Base-by-base conservation (phyloP, 2,329 filamentous ascomycete genomes). In the Aspergillus nomiae region DNA sequence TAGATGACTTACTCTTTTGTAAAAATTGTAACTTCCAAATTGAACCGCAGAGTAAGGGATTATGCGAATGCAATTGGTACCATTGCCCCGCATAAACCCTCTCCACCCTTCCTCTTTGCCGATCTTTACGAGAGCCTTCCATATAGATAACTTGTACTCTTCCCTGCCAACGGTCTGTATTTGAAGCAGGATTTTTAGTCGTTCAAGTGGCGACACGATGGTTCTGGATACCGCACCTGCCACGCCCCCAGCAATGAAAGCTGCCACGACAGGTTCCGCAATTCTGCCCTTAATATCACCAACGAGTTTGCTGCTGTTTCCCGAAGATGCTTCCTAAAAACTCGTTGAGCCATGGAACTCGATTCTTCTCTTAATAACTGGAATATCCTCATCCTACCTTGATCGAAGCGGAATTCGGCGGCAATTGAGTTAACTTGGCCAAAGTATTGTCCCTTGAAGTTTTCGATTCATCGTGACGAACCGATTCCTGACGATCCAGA, bases 11-110 rank as follows among this genome's bases (percentile, higher is more conserved):
- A 96, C 94, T 81, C 89, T 87, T 80, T 96, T 97, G 81, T 99
- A 99, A 70, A 98, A 88, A 77, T 96, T 98, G 83, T 98, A 99
- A 75, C 93, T 96, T 70, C 94, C 94, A 78, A 99, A 99, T 75
- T 99, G 95, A 46, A 98, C 95, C 12, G 95, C 95, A 56, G 94
- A 98, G 78, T 99, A 99, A 5, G 95, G 95, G 58, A 99, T 92
- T 69, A 99, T 99, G 65, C 95, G 92, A 72, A 99, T 92, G 84
- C 95, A 99, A 79, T 99, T 99, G 65, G 94, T 97, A 67, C 95
- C 95, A 77, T 99, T 99, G 58, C 95, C 95, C 69, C 93, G 89
- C 94, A 99, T 96, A 79, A 98, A 96, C 0, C 95, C 95, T 77
- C 89, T 89, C 92, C 94, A 98, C 60, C 95, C 95, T 80, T 99